phyloP scores from a whole-genome alignment of 2,329 filamentous ascomycete genomes.

The Akanthomyces dipterigenus region DNA sequence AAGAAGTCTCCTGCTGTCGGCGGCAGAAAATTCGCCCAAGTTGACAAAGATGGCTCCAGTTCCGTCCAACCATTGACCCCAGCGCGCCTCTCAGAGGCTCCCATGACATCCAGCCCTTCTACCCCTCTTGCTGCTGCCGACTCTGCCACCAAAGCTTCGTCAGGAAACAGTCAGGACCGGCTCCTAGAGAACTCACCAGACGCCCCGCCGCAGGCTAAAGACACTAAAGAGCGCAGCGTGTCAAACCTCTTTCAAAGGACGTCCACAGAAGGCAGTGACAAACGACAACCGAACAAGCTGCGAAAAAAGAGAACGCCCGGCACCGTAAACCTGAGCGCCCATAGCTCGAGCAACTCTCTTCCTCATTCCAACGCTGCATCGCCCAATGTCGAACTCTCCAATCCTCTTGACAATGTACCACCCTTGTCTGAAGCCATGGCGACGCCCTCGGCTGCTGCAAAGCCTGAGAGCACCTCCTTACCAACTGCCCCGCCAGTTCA shows the following conservation, averaged over 20 bases:
- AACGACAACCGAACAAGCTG: conserved; percentile 79
- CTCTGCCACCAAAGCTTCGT: background rate
- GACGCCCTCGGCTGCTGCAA: conserved; percentile 14
- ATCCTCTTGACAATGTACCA: conserved; percentile 37
- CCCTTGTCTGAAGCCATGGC: conserved; percentile 15
- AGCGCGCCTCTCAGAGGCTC: conserved; percentile 18
- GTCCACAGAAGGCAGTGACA: conserved; percentile 52
- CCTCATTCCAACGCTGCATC: conserved; percentile 38
- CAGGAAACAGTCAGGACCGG: conserved; percentile 44
- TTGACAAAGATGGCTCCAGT: conserved; percentile 26
- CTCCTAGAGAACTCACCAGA: conserved; percentile 37
- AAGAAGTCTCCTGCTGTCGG: conserved; percentile 73
- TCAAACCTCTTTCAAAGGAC: conserved; percentile 66
- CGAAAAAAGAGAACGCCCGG: conserved; percentile 77
- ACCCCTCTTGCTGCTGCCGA: background rate
- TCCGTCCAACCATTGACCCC: conserved; percentile 33
- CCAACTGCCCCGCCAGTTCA: conserved; percentile 13
- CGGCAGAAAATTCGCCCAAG: conserved; percentile 56
- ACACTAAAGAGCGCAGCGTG: conserved; percentile 60
- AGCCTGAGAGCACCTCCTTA: conserved; percentile 5
- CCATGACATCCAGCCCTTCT: conserved; percentile 8
- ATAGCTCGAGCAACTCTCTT: conserved; percentile 80
- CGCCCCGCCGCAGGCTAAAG: conserved; percentile 34
- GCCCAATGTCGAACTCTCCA: conserved; percentile 37
- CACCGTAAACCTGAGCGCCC: conserved; percentile 76